phyloP scores from a whole-genome alignment of 495 filamentous ascomycete genomes.

The Trichoderma reesei region DNA sequence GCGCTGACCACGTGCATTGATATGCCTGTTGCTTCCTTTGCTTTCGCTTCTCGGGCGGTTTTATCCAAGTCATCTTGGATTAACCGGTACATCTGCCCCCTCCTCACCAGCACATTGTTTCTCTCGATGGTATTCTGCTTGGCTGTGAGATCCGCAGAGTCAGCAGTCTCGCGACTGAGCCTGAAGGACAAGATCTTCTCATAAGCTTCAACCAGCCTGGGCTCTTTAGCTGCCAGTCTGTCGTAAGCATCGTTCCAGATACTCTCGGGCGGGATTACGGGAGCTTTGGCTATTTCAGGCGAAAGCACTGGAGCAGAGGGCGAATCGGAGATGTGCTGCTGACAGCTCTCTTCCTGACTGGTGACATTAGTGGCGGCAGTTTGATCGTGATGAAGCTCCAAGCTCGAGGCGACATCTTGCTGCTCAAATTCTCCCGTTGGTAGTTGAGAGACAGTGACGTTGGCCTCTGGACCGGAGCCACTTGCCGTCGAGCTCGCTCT shows the following conservation, averaged over 20 bases:
- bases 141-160: too few species aligned
- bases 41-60: conserved; percentile 14
- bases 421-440: too few species aligned
- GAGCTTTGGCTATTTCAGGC: too few species aligned
- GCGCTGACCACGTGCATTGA: conserved; percentile 15
- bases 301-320: too few species aligned
- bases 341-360: too few species aligned
- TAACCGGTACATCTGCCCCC: conserved; percentile 15
- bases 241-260: conserved; percentile 21
- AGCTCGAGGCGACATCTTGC: too few species aligned
- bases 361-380: too few species aligned
- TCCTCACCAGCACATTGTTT: conserved; percentile 13
- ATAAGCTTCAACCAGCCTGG: conserved; percentile 18
- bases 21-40: conserved; percentile 16
- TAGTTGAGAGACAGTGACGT: too few species aligned
- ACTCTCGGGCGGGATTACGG: background rate
- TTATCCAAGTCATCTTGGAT: conserved; percentile 16
- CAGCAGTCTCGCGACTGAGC: conserved; percentile 5
- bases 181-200: conserved; percentile 14
- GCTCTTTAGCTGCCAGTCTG: conserved; percentile 15
- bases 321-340: too few species aligned
- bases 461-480: too few species aligned
- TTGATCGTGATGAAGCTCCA: too few species aligned
- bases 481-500: too few species aligned
- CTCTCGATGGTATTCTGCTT: background rate